phyloP scores from a whole-genome alignment of 2,329 filamentous ascomycete genomes.

The Venturia asperata region DNA sequence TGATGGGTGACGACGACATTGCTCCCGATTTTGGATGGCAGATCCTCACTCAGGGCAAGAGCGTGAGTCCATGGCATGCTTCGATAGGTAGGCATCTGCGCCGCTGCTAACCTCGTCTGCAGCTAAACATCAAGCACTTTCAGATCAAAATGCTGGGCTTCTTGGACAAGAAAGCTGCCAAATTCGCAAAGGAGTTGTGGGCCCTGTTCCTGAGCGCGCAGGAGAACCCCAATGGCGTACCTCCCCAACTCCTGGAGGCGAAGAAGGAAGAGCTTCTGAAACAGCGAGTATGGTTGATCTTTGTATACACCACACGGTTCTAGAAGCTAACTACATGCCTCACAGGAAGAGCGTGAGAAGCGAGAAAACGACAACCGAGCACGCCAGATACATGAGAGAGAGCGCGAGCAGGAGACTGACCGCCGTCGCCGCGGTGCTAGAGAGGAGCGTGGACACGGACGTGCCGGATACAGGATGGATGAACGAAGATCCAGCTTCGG shows the following conservation, averaged over 20 bases:
- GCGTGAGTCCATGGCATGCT: background rate
- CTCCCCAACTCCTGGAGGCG: conserved; percentile 87
- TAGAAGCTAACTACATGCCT: background rate
- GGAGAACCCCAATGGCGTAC: conserved; percentile 78
- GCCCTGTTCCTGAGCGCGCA: conserved; percentile 86
- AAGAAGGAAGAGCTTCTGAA: conserved; percentile 94
- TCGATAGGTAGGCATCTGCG: background rate
- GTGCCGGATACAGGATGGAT: conserved; percentile 34
- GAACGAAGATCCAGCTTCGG: conserved; percentile 23
- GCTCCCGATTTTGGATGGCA: conserved; percentile 78
- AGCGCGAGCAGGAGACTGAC: conserved; percentile 64
- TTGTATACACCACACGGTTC: background rate
- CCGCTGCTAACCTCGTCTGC: conserved; percentile 13
- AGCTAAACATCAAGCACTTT: conserved; percentile 93
- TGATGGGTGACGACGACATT: conserved; percentile 92
- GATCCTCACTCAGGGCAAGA: conserved; percentile 41
- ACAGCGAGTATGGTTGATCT: conserved; percentile 63
- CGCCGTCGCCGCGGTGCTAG: conserved; percentile 59
- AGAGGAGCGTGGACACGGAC: conserved; percentile 29
- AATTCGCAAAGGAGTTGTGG: conserved; percentile 93
- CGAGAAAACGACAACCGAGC: conserved; percentile 67
- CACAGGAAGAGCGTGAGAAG: conserved; percentile 72
- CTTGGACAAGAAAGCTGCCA: conserved; percentile 80
- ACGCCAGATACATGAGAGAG: conserved; percentile 62
- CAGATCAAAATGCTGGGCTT: conserved; percentile 95